Evolutionary conservation across 139 green algal species (phyloP), one percentile per base, ranked within the genome.

Genomic region (Micractinium sp.): DNA sequence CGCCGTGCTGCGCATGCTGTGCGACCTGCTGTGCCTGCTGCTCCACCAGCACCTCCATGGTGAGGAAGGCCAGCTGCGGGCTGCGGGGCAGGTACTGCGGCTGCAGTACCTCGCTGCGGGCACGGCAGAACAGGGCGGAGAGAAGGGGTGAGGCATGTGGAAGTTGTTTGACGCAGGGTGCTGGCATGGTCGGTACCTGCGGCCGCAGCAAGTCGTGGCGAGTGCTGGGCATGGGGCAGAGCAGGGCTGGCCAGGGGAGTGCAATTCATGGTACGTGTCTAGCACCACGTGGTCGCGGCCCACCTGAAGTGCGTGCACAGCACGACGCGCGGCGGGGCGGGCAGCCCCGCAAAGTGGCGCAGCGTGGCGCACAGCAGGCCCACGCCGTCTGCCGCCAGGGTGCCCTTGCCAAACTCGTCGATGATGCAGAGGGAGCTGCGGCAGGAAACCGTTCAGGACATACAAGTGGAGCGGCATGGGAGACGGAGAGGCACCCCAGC

Each of bases 341-440:
- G 35, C 77, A 67, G 75, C 14, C 12, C 19, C 9, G 89, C 81
- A 69, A 96, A 94, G 85, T 94, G 91, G 18, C 91, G 60, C 39
- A 98, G 71, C 19, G 94, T 91, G 1, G 92, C 92, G 39, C 90
- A 92, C 76, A 97, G 89, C 61, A 99, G 93, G 27, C 95, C 96
- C 14, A 96, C 93, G 5, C 97, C 97, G 90, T 99, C 97, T 22
- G 92, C 89, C 2, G 93, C 89, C 38, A 98, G 89, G 0, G 97
- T 99, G 84, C 97, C 97, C 87, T 99, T 99, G 9, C 97, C 97
- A 92, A 99, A 99, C 91, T 99, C 97, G 85, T 99, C 97, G 0
- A 99, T 92, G 22, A 99, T 91, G 74, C 96, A 91, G 27, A 99
- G 92, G 0, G 96, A 98, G 86, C 94, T 95, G 73, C 67, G 3